A percentile compares a stretch with the other conserved stretches of the same genome.
phyloP scores from a whole-genome alignment of 129 eudicot species.

The Artemisia argyi region DNA sequence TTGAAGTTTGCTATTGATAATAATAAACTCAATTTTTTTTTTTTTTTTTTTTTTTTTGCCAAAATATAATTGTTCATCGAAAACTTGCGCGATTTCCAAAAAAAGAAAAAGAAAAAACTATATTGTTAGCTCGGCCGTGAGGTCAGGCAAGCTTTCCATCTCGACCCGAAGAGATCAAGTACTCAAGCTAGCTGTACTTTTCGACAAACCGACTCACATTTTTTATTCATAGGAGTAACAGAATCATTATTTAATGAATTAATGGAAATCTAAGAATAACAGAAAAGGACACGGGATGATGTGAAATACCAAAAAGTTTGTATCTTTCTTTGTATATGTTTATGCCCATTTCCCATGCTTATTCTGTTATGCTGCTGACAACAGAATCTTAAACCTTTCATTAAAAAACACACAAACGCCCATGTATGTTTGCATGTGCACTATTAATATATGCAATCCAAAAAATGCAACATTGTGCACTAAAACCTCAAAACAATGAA shows the following conservation, averaged over 20 bases:
- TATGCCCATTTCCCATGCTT: constrained; percentile 39
- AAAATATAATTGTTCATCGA: too few relatives aligned
- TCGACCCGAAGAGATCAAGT: background rate
- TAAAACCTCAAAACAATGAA: constrained; percentile 19
- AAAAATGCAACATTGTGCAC: background rate
- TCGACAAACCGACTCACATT: constrained; percentile 15
- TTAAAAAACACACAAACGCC: constrained; percentile 8
- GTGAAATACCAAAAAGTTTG: constrained; percentile 26
- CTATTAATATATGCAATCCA: constrained; percentile 6
- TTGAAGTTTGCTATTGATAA: too few relatives aligned
- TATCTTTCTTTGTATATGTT: constrained; percentile 22
- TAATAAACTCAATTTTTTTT: too few relatives aligned
- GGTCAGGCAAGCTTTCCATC: background rate
- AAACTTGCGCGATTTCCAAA: too few relatives aligned
- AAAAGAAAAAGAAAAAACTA: too few relatives aligned
- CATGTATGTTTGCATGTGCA: constrained; percentile 28
- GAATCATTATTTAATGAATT: background rate
- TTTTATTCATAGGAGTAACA: constrained; percentile 1
- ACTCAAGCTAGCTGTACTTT: background rate
- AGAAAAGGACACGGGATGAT: constrained; percentile 29
- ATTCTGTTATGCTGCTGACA: constrained; percentile 29
- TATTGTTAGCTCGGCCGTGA: too few relatives aligned
- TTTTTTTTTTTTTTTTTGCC: too few relatives aligned
- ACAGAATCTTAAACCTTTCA: constrained; percentile 25
- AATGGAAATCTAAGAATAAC: constrained; percentile 8